These are phyloP conservation scores for Pseudozyma sp. DNA, from an alignment of 1,284 basidiomycete genomes.

Conservation along the genomic window DNA sequence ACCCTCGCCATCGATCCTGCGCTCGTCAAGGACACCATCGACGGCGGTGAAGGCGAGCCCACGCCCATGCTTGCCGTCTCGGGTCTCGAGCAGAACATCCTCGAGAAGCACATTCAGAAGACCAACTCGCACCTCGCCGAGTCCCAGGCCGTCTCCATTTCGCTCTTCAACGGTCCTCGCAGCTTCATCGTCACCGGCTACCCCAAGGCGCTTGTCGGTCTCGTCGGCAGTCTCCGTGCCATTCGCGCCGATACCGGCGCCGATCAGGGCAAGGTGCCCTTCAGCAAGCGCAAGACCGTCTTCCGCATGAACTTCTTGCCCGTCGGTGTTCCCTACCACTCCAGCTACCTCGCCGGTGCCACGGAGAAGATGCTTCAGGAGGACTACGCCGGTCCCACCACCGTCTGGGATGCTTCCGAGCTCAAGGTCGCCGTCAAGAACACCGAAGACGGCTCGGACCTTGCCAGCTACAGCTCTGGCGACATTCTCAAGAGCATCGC, in stretches of 20 bases:
- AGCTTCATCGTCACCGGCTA: slow-evolving; percentile 94
- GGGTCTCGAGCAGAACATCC: slow-evolving; percentile 78
- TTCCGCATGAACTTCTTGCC: slow-evolving; percentile 94
- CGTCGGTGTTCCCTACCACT: slow-evolving; percentile 95
- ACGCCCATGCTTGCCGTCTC: slow-evolving; percentile 92
- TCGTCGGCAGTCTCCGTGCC: slow-evolving; percentile 89
- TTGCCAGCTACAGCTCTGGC: slow-evolving; percentile 45
- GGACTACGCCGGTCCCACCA: slow-evolving; percentile 74
- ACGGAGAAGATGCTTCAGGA: slow-evolving; percentile 79
- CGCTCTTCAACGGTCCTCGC: slow-evolving; percentile 89
- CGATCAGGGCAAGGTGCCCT: slow-evolving; percentile 92
- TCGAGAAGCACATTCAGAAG: slow-evolving; percentile 84
- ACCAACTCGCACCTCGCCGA: slow-evolving; percentile 86
- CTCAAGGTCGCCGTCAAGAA: slow-evolving; percentile 88
- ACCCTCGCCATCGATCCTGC: slow-evolving; percentile 87
- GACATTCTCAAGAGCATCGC: slow-evolving; percentile 57
- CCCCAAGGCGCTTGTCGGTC: slow-evolving; percentile 89
- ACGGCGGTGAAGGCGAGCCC: slow-evolving; percentile 91
- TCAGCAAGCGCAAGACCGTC: slow-evolving; percentile 92
- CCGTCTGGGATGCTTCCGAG: slow-evolving; percentile 79
- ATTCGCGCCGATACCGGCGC: slow-evolving; percentile 85
- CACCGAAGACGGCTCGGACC: slow-evolving; percentile 75
- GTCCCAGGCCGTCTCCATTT: slow-evolving; percentile 84
- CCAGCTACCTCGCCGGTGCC: slow-evolving; percentile 81
- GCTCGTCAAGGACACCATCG: slow-evolving; percentile 86